Evolutionary conservation across 345 rosid genomes (phyloP), one percentile per base, ranked within the genome.

Genomic region (Combretum micranthum): DNA sequence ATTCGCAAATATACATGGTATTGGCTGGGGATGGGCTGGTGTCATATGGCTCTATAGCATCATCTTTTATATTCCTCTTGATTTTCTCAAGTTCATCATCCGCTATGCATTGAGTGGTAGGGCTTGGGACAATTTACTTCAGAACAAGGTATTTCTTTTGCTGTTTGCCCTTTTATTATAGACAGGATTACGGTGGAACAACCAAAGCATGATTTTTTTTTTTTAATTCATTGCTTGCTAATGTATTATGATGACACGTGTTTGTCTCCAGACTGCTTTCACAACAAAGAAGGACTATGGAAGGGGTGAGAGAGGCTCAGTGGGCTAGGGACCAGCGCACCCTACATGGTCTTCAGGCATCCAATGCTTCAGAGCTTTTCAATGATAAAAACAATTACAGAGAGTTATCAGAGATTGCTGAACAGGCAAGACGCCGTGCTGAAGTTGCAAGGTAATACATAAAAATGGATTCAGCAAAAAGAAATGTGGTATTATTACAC

Each of bases 11-110:
- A 68, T 88, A 11, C 64, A 64, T 2, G 96, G 95, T 11, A 74
- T 80, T 25, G 95, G 98, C 1, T 88, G 98, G 98, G 88, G 96
- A 70, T 88, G 96, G 98, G 92, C 87, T 48, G 96, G 90, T 56
- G 82, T 91, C 42, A 86, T 91, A 52, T 88, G 98, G 98, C 60
- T 92, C 16, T 92, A 82, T 80, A 88, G 87, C 72, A 44, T 92
- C 42, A 50, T 92, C 55, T 72, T 72, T 61, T 92, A 88, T 70
- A 42, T 92, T 53, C 98, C 98, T 56, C 71, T 88, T 14, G 96
- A 92, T 64, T 1, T 84, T 56, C 73, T 92, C 57, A 84, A 88
- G 80, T 82, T 92, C 81, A 72, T 84, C 4, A 79, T 71, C 63
- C 68, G 88, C 37, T 88, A 84, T 55, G 55, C 82, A n/a, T 63